Conservation (phyloP, 805 yeast species). For the Hyphopichia homilentoma region DNA sequence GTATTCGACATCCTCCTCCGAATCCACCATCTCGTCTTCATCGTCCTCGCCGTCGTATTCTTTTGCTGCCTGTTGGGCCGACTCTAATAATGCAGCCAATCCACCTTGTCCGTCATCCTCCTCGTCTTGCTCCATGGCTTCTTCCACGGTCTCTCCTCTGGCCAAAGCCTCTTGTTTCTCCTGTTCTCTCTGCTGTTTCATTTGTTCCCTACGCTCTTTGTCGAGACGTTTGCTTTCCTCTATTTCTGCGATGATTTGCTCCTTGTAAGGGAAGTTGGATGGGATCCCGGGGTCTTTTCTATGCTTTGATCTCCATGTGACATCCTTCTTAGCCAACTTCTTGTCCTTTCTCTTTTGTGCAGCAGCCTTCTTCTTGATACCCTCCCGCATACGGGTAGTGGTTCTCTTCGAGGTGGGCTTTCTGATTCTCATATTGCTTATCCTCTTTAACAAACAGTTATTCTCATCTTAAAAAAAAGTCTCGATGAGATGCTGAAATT, state of each 20-base stretch:
- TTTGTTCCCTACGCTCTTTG: slow-evolving; percentile 49
- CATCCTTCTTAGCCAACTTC: slow-evolving; percentile 81
- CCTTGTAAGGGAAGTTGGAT: slow-evolving; percentile 90
- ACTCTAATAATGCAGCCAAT: slow-evolving; percentile 79
- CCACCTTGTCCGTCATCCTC: slow-evolving; percentile 44
- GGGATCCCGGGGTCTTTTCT: slow-evolving; percentile 96
- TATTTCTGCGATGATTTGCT: slow-evolving; percentile 67
- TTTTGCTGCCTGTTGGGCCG: slow-evolving; percentile 86
- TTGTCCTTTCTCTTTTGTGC: slow-evolving; percentile 86
- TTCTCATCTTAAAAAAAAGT: too few relatives aligned
- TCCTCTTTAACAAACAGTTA: too few relatives aligned
- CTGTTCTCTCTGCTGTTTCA: slow-evolving; percentile 49
- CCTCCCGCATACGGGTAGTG: slow-evolving; percentile 92
- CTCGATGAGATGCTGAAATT: too few relatives aligned
- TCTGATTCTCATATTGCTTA: slow-evolving; percentile 41
- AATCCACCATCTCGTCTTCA: slow-evolving; percentile 29
- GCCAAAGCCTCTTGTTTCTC: slow-evolving; percentile 37
- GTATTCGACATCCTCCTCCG: slow-evolving; percentile 39
- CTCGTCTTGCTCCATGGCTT: slow-evolving; percentile 32
- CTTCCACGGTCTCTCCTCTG: slow-evolving; percentile 38
- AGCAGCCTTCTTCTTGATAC: slow-evolving; percentile 91
- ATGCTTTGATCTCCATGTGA: slow-evolving; percentile 84
- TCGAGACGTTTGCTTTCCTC: slow-evolving; percentile 58
- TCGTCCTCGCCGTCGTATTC: slow-evolving; percentile 59
- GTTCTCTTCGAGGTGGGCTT: slow-evolving; percentile 81